These are phyloP conservation scores for Aschersonia sp. DNA, from an alignment of 2,329 filamentous ascomycete species.

Conservation along the genomic window DNA sequence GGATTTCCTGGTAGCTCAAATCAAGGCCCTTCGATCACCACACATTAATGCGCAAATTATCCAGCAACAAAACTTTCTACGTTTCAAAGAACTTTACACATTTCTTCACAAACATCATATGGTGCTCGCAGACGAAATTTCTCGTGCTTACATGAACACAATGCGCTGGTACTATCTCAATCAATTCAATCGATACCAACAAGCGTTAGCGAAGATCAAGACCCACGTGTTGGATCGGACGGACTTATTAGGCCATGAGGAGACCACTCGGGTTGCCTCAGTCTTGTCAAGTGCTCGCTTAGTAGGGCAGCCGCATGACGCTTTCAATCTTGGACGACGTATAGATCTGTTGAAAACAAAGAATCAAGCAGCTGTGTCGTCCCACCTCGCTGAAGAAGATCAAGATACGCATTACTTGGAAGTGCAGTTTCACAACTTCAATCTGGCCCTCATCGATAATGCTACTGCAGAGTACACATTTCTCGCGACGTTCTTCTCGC, in stretches of 20 bases:
- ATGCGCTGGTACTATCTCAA: slow-evolving; percentile 98
- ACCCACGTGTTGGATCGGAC: slow-evolving; percentile 70
- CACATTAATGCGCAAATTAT: slow-evolving; percentile 97
- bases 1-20: slow-evolving; percentile 86
- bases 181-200: slow-evolving; percentile 79
- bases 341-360: slow-evolving; percentile 66
- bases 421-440: slow-evolving; percentile 84
- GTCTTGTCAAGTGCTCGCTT: slow-evolving; percentile 33
- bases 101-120: slow-evolving; percentile 76
- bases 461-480: slow-evolving; percentile 92
- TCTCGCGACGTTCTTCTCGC: slow-evolving; percentile 76
- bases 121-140: slow-evolving; percentile 76
- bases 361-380: slow-evolving; percentile 64
- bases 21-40: slow-evolving; percentile 84
- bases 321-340: slow-evolving; percentile 77
- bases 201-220: slow-evolving; percentile 71
- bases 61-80: slow-evolving; percentile 81
- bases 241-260: slow-evolving; percentile 71
- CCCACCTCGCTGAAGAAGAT: slow-evolving; percentile 85
- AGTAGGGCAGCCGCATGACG: slow-evolving; percentile 56
- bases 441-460: slow-evolving; percentile 86
- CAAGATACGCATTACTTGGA: slow-evolving; percentile 77
- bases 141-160: slow-evolving; percentile 88
- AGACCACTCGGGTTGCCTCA: slow-evolving; percentile 48
- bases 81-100: slow-evolving; percentile 73